phyloP scores from a whole-genome alignment of 768 basidiomycete species.

The Piloderma croceum region DNA sequence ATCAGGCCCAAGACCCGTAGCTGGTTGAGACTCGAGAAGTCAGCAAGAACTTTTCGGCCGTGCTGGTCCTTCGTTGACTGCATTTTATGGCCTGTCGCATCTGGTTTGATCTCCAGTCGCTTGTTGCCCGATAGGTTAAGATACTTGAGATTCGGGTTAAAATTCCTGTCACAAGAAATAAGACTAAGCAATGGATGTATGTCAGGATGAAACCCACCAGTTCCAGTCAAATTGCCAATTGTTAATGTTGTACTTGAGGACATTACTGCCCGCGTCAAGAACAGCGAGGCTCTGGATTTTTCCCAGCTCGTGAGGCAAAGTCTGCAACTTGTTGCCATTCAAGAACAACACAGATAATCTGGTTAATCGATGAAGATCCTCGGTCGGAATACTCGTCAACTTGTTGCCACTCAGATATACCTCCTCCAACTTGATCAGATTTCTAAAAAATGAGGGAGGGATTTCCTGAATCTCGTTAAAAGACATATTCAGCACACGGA shows the following conservation, averaged over 20 bases:
- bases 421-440: constrained; percentile 68
- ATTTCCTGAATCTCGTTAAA: constrained; percentile 94
- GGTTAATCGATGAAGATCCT: constrained; percentile 72
- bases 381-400: constrained; percentile 81
- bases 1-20: constrained; percentile 92
- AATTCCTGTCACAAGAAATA: constrained; percentile 61
- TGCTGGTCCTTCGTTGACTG: constrained; percentile 22
- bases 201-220: constrained; percentile 53
- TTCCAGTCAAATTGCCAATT: constrained; percentile 99
- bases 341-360: constrained; percentile 73
- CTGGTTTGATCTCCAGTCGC: constrained; percentile 89
- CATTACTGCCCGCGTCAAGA: constrained; percentile 90
- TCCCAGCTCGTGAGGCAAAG: constrained; percentile 84
- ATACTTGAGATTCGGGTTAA: constrained; percentile 88
- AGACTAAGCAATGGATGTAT: background rate
- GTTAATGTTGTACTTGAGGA: constrained; percentile 93
- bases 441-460: constrained; percentile 69
- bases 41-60: constrained; percentile 50
- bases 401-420: constrained; percentile 96
- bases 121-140: constrained; percentile 98
- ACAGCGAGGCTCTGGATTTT: constrained; percentile 73
- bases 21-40: constrained; percentile 81
- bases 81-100: constrained; percentile 32
- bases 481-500: constrained; percentile 82
- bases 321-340: constrained; percentile 92